Evolutionary conservation across 352 stramenopile genomes (phyloP), one percentile per base, ranked within the genome.

Genomic region (Phytopythium montanum): DNA sequence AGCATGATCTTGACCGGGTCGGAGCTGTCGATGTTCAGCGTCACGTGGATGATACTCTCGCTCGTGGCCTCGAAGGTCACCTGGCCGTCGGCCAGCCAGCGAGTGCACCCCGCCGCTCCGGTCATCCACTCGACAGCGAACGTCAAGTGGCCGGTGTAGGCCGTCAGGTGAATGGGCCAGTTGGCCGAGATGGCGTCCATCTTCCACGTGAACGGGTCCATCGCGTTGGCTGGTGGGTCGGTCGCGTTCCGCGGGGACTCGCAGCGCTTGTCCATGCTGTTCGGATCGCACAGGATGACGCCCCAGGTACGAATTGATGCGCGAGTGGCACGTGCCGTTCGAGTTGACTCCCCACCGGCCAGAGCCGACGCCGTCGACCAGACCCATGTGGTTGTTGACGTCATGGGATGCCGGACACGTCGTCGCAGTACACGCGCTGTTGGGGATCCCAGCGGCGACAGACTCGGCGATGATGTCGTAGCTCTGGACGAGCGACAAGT

Each of bases 1-100:
- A 95, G 78, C 70, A 98, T 97, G 64, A 78, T 90, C 73, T 69
- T 92, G 70, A 59, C 76, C 69, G 75, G 83, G 85, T 54, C 85
- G 55, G 54, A 73, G 75, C 83, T 42, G 60, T 73, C 61, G 66
- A 64, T 60, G 79, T 79, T 71, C 52, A 80, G 73, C 5, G 70
- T 69, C 6, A 70, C 60, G 34, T 69, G 21, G 3, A 31, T 66
- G 21, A 96, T 66, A n/a, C 66, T 69, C 16, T 69, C 42, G 4
- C 80, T 76, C 8, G 78, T 64, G 26, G 97, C 85, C 29, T 90
- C 86, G 63, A 93, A 97, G 5, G 96, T 28, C 19, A 92, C 81
- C 18, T 79, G 64, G 13, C 75, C 85, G 57, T 96, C 82, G 0
- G 95, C 70, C 64, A 71, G 76, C 73, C 73, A 83, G 0, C 73